Evolutionary conservation across 352 stramenopile species (phyloP).

Genomic region (Globisporangium spinosum): DNA sequence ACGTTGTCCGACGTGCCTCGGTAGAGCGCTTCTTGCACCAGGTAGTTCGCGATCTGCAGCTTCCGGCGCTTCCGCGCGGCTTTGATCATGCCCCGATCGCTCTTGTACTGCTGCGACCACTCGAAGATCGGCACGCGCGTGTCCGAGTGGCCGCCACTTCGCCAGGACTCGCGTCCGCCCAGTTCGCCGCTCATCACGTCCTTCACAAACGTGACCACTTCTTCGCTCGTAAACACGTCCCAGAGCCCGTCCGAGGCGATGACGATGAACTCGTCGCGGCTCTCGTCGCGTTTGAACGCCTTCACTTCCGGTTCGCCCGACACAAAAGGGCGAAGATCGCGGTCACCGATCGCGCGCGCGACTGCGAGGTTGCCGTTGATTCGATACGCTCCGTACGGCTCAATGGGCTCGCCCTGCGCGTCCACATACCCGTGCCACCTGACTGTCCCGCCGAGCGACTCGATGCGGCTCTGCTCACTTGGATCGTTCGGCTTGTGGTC

Average conservation of each 20-base stretch:
- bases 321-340: slow-evolving; percentile 84
- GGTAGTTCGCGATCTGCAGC: slow-evolving; percentile 89
- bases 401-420: slow-evolving; percentile 74
- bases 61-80: slow-evolving; percentile 83
- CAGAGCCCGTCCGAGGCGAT: slow-evolving; percentile 91
- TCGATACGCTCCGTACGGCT: slow-evolving; percentile 88
- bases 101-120: slow-evolving; percentile 90
- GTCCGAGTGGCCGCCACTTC: slow-evolving; percentile 73
- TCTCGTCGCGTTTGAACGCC: slow-evolving; percentile 68
- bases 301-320: slow-evolving; percentile 79
- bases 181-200: slow-evolving; percentile 84
- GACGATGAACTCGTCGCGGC: slow-evolving; percentile 91
- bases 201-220: slow-evolving; percentile 90
- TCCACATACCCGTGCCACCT: slow-evolving; percentile 90
- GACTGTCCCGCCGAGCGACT: slow-evolving; percentile 80
- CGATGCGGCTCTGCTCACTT: slow-evolving; percentile 65
- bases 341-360: slow-evolving; percentile 88
- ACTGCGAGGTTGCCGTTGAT: slow-evolving; percentile 93
- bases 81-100: slow-evolving; percentile 89
- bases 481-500: slow-evolving; percentile 91
- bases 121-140: slow-evolving; percentile 85
- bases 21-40: slow-evolving; percentile 89
- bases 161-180: slow-evolving; percentile 75
- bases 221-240: slow-evolving; percentile 92
- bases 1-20: slow-evolving; percentile 90